phyloP scores from a whole-genome alignment of 2,329 filamentous ascomycete genomes.

The Aurifilum marmelostoma region DNA sequence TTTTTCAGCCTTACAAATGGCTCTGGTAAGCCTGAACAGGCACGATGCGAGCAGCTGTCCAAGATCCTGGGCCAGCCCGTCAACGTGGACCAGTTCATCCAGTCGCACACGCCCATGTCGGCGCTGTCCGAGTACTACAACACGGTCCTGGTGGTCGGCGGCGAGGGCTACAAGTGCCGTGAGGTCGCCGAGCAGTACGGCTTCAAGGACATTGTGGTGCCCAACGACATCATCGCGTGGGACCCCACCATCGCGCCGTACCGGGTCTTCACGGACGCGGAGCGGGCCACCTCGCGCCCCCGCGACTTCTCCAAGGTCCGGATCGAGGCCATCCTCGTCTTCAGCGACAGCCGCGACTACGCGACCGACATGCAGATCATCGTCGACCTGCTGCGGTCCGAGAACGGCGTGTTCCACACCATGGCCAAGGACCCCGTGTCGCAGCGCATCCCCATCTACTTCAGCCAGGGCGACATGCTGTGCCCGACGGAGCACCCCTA shows the following conservation, averaged over 20 bases:
- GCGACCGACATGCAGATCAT: slow-evolving; percentile 77
- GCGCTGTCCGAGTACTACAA: slow-evolving; percentile 76
- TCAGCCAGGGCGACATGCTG: slow-evolving; percentile 49
- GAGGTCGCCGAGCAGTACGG: slow-evolving; percentile 74
- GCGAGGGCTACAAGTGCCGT: slow-evolving; percentile 74
- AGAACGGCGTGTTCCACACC: slow-evolving; percentile 69
- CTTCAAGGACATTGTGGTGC: slow-evolving; percentile 73
- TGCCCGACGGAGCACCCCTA: slow-evolving; percentile 68
- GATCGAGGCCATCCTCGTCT: slow-evolving; percentile 76
- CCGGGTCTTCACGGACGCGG: slow-evolving; percentile 67
- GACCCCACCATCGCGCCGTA: slow-evolving; percentile 71
- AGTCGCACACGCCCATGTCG: slow-evolving; percentile 77
- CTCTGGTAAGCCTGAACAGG: slow-evolving; percentile 69
- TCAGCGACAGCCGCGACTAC: slow-evolving; percentile 75
- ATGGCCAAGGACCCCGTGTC: slow-evolving; percentile 66
- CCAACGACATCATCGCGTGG: slow-evolving; percentile 74
- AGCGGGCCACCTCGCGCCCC: slow-evolving; percentile 68
- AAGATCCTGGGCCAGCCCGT: slow-evolving; percentile 68
- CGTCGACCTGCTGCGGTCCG: slow-evolving; percentile 70
- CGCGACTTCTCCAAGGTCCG: slow-evolving; percentile 73
- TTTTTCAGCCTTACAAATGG: slow-evolving; percentile 65
- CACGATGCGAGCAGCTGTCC: slow-evolving; percentile 67
- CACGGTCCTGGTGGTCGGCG: slow-evolving; percentile 75
- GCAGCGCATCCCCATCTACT: slow-evolving; percentile 75
- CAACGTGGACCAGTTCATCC: slow-evolving; percentile 74